These are phyloP conservation scores for Lojkania enalia DNA, from an alignment of 2,329 filamentous ascomycete genomes.

Conservation along the genomic window DNA sequence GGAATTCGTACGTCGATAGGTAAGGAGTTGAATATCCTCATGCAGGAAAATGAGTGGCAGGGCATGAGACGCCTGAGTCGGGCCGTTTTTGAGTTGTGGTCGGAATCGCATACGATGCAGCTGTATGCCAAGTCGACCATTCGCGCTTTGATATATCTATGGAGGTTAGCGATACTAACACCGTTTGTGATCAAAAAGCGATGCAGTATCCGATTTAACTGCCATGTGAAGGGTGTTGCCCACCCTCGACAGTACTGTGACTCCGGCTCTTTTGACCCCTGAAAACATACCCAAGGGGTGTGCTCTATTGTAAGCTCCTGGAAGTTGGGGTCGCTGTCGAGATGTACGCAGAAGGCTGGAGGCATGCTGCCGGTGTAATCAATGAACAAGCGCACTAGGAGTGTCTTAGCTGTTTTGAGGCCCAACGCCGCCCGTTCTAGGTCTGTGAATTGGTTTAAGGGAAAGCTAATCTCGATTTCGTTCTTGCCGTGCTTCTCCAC, in stretches of 20 bases:
- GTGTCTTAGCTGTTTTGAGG: conserved; percentile 23
- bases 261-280: conserved; percentile 16
- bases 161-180: conserved; percentile 17
- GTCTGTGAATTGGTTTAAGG: conserved; percentile 23
- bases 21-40: conserved; percentile 26
- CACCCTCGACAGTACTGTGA: conserved; percentile 22
- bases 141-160: conserved; percentile 16
- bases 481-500: conserved; percentile 29
- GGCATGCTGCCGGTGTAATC: conserved; percentile 11
- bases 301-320: conserved; percentile 19
- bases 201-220: conserved; percentile 27
- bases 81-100: conserved; percentile 16
- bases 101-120: conserved; percentile 32
- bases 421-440: conserved; percentile 34
- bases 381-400: conserved; percentile 30
- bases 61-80: conserved; percentile 28
- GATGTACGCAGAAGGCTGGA: conserved; percentile 34
- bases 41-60: conserved; percentile 24
- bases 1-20: conserved; percentile 34
- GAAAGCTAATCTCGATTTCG: conserved; percentile 36
- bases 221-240: conserved; percentile 26
- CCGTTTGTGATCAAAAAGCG: conserved; percentile 12
- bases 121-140: conserved; percentile 16
- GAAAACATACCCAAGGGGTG: conserved; percentile 21
- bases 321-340: conserved; percentile 23